Conservation (phyloP, 441 rosid species). For the Croton laevigatus region DNA sequence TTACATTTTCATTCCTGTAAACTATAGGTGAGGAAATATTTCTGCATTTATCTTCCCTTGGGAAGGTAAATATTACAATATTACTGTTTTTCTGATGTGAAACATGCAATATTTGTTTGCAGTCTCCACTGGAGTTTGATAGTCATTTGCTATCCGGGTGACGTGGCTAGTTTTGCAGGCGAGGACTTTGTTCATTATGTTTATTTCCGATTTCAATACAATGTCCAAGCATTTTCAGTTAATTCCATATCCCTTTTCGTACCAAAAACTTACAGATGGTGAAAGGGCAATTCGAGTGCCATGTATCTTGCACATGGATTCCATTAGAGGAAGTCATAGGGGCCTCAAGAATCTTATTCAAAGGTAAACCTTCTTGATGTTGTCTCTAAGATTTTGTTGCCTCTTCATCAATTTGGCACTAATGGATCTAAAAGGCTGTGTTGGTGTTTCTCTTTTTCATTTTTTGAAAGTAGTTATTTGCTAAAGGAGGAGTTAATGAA, state of each 20-base stretch:
- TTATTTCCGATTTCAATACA: slow-evolving; percentile 9
- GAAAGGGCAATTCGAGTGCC: slow-evolving; percentile 42
- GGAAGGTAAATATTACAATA: slow-evolving; percentile 2
- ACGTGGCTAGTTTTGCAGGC: slow-evolving; percentile 50
- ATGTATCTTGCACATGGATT: slow-evolving; percentile 89
- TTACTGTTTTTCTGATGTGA: slow-evolving; percentile 17
- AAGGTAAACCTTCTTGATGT: slow-evolving; percentile 39
- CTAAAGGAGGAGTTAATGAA: no score
- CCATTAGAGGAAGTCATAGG: slow-evolving; percentile 76
- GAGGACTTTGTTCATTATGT: slow-evolving; percentile 23
- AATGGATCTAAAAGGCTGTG: neutral
- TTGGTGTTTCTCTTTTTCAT: neutral
- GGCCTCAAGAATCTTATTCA: slow-evolving; percentile 69
- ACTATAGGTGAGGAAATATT: slow-evolving; percentile 57
- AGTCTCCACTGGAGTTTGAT: slow-evolving; percentile 92
- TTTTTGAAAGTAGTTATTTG: no score
- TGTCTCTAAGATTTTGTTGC: neutral
- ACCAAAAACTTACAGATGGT: slow-evolving; percentile 36
- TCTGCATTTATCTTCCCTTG: slow-evolving; percentile 5
- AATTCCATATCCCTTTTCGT: slow-evolving; percentile 2
- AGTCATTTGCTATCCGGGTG: slow-evolving; percentile 80
- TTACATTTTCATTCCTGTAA: slow-evolving; percentile 86
- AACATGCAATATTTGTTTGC: slow-evolving; percentile 30
- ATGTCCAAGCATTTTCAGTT: slow-evolving; percentile 13
- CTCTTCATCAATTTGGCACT: neutral